phyloP scores from a whole-genome alignment of 192 early-diverging fungal genomes.

The Gigaspora rosea region DNA sequence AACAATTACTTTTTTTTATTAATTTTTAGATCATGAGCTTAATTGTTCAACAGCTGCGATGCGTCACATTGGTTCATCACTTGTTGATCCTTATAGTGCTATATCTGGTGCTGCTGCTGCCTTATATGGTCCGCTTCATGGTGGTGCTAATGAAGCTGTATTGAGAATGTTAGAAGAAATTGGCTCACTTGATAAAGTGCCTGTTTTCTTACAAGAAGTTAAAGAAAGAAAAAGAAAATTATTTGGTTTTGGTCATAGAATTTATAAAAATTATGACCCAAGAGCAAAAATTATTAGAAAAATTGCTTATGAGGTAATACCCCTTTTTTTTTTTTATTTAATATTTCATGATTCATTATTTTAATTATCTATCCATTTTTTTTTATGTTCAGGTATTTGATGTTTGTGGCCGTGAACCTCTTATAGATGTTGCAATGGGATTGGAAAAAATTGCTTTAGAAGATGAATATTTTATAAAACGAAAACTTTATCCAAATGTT shows the following conservation, averaged over 20 bases:
- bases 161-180: constrained; percentile 68
- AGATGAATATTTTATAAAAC: constrained; percentile 65
- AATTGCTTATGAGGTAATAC: constrained; percentile 53
- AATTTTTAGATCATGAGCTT: constrained; percentile 36
- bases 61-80: constrained; percentile 63
- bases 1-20: background rate
- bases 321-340: background rate
- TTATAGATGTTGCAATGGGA: constrained; percentile 67
- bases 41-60: constrained; percentile 62
- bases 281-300: constrained; percentile 62
- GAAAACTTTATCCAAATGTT: constrained; percentile 64
- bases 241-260: constrained; percentile 61
- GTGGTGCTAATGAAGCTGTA: constrained; percentile 68
- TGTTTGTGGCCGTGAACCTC: constrained; percentile 57
- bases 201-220: constrained; percentile 60
- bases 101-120: constrained; percentile 64
- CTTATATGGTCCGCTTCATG: constrained; percentile 68
- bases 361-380: constrained; percentile 15
- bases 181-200: constrained; percentile 57
- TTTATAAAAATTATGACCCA: constrained; percentile 71
- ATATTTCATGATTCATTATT: background rate
- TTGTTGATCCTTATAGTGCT: constrained; percentile 63
- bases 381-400: constrained; percentile 53
- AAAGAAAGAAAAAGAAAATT: constrained; percentile 59
- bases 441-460: constrained; percentile 58